These are phyloP conservation scores for Pulveroboletus ravenelii DNA, from an alignment of 768 basidiomycete genomes.

Conservation along the genomic window DNA sequence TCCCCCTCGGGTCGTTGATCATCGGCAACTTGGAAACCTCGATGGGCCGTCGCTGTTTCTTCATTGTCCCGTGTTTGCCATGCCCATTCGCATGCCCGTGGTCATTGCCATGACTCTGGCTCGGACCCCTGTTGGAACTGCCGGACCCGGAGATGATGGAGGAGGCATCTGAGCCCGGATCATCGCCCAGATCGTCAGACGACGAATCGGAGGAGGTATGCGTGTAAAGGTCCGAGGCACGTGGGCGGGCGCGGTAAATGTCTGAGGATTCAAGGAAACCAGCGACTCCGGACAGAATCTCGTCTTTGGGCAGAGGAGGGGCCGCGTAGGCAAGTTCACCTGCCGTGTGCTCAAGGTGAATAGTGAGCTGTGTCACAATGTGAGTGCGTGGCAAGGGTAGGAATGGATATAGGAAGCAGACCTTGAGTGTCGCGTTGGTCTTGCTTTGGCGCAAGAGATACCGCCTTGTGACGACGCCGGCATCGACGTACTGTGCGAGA, in stretches of 20 bases:
- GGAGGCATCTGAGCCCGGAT: slow-evolving; percentile 18
- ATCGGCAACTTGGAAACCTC: slow-evolving; percentile 40
- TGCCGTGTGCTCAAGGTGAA: slow-evolving; percentile 50
- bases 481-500: slow-evolving; percentile 68
- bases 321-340: slow-evolving; percentile 55
- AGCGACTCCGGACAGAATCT: slow-evolving; percentile 65
- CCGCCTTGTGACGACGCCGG: slow-evolving; percentile 51
- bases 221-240: slow-evolving; percentile 44
- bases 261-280: slow-evolving; percentile 54
- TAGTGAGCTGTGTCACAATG: slow-evolving; percentile 43
- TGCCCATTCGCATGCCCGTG: background rate
- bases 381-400: background rate
- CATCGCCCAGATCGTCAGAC: slow-evolving; percentile 14
- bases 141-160: slow-evolving; percentile 17
- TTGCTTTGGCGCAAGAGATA: slow-evolving; percentile 71
- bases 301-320: slow-evolving; percentile 66
- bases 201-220: slow-evolving; percentile 25
- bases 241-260: slow-evolving; percentile 47
- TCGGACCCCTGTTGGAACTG: background rate
- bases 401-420: slow-evolving; percentile 18
- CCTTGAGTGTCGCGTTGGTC: slow-evolving; percentile 76
- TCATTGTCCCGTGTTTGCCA: slow-evolving; percentile 3
- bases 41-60: slow-evolving; percentile 25
- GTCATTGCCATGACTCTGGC: background rate
- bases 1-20: slow-evolving; percentile 57